phyloP scores from a whole-genome alignment of 768 basidiomycete species.

The Suillus subluteus region DNA sequence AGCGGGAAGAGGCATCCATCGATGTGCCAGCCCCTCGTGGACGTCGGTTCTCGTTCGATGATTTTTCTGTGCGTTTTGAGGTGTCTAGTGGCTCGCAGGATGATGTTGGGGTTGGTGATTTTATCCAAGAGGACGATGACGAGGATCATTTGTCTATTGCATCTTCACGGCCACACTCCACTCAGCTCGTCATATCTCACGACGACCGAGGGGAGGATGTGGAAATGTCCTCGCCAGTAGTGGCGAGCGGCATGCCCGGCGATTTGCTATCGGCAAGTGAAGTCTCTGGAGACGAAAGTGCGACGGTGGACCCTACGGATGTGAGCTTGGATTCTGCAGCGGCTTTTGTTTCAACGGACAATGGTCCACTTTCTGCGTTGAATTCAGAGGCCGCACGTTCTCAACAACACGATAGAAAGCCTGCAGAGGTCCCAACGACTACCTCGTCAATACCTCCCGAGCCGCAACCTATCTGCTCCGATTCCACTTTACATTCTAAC shows the following conservation, averaged over 20 bases:
- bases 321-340: background rate
- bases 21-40: background rate
- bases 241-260: background rate
- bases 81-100: background rate
- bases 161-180: slow-evolving; percentile 14
- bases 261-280: background rate
- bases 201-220: slow-evolving; percentile 12
- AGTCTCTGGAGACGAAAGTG: background rate
- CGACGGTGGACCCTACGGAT: background rate
- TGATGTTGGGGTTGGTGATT: background rate
- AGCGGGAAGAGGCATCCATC: background rate
- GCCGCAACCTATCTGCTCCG: background rate
- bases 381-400: background rate
- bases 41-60: background rate
- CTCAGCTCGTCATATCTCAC: background rate
- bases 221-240: slow-evolving; percentile 14
- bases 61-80: slow-evolving; percentile 2
- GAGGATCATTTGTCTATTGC: slow-evolving; percentile 13
- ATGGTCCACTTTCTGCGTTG: background rate
- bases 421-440: background rate
- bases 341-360: background rate
- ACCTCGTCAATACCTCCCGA: background rate
- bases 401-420: background rate
- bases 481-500: background rate
- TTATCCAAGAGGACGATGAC: background rate